Conservation (phyloP, 208 protist species). For the Crithidia brevicula region DNA sequence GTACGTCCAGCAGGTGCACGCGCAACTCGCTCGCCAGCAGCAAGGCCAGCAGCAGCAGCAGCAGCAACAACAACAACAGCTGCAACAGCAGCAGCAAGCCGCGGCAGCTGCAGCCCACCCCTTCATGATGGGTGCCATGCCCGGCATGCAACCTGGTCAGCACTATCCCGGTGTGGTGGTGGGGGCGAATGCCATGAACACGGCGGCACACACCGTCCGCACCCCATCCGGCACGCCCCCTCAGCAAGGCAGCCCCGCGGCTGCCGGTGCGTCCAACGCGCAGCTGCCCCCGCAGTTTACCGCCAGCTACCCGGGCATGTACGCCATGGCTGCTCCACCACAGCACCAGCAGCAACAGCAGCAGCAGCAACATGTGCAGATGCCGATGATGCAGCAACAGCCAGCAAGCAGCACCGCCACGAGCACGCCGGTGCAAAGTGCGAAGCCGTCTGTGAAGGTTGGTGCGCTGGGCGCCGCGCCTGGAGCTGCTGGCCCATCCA, state of each 20-base stretch:
- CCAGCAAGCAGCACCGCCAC: neutral
- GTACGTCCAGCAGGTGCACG: constrained; percentile 33
- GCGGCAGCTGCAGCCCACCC: constrained; percentile 7
- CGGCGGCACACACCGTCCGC: neutral
- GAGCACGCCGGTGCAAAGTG: constrained; percentile 14
- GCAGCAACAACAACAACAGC: constrained; percentile 19
- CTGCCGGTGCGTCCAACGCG: neutral
- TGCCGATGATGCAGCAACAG: constrained; percentile 10
- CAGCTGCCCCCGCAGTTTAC: neutral
- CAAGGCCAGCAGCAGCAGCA: constrained; percentile 26
- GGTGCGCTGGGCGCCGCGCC: neutral
- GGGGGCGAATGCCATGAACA: neutral
- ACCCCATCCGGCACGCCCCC: constrained; percentile 25
- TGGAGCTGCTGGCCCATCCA: neutral
- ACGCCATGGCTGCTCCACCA: constrained; percentile 9
- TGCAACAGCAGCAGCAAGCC: constrained; percentile 17
- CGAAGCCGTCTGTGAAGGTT: neutral
- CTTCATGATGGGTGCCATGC: constrained; percentile 7
- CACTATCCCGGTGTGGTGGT: constrained; percentile 9
- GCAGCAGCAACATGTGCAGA: neutral
- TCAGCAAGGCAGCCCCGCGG: constrained; percentile 30
- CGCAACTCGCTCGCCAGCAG: constrained; percentile 31
- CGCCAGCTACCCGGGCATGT: constrained; percentile 17
- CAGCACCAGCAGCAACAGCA: constrained; percentile 34
- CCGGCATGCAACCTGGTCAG: constrained; percentile 7